A percentile compares a stretch with the other conserved stretches of the same genome.
Conservation (phyloP, 257 asterid genomes). For the Gentiana straminea region DNA sequence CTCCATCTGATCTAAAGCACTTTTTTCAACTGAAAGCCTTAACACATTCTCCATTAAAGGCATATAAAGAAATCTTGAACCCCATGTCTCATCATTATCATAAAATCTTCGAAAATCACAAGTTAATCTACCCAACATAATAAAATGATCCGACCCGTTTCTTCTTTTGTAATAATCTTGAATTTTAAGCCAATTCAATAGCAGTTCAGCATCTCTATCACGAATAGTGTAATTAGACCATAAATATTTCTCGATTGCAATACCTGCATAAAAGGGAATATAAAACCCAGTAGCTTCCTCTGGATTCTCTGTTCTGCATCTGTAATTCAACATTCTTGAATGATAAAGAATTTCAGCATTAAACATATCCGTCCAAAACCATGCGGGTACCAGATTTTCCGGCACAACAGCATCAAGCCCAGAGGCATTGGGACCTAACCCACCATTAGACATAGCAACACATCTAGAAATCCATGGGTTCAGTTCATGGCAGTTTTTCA, state of each 20-base stretch:
- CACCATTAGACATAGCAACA: slow-evolving; percentile 42
- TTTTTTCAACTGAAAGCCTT: slow-evolving; percentile 55
- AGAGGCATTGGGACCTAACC: slow-evolving; percentile 46
- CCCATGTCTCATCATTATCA: slow-evolving; percentile 55
- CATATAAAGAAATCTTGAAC: slow-evolving; percentile 62
- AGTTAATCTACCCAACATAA: slow-evolving; percentile 52
- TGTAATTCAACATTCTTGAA: slow-evolving; percentile 17
- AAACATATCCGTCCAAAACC: slow-evolving; percentile 62
- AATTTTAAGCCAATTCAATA: slow-evolving; percentile 45
- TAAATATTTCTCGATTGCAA: slow-evolving; percentile 43
- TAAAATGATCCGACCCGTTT: slow-evolving; percentile 75
- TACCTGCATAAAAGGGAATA: slow-evolving; percentile 56
- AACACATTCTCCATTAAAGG: slow-evolving; percentile 47
- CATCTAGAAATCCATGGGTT: slow-evolving; percentile 56
- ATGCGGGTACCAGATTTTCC: slow-evolving; percentile 24
- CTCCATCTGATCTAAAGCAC: slow-evolving; percentile 58
- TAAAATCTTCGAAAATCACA: slow-evolving; percentile 63
- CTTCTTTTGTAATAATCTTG: slow-evolving; percentile 41
- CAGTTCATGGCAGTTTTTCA: slow-evolving; percentile 35
- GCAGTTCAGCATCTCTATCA: slow-evolving; percentile 37
- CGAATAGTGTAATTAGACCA: slow-evolving; percentile 40
- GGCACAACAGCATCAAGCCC: slow-evolving; percentile 27
- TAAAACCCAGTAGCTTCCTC: slow-evolving; percentile 34
- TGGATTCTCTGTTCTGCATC: slow-evolving; percentile 24
- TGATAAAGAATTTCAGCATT: slow-evolving; percentile 53